phyloP scores from a whole-genome alignment of 176 grass and related monocot species.

The Aegilops sharonensis region DNA sequence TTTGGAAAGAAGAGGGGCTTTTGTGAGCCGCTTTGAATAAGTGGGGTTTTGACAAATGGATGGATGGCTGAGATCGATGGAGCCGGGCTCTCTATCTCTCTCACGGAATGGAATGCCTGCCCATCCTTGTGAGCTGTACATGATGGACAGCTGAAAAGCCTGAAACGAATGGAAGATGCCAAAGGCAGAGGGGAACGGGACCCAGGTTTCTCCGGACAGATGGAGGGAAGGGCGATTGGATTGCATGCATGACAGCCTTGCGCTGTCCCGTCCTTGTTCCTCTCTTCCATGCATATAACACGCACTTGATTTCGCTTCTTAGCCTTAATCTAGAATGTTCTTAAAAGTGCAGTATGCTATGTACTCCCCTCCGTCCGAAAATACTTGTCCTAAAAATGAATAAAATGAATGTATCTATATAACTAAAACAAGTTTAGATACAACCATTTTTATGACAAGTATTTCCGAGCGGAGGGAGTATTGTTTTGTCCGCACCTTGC shows the following conservation, averaged over 20 bases:
- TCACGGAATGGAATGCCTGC: not conserved
- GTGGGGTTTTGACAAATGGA: not conserved
- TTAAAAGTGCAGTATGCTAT: not conserved
- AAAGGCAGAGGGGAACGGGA: not conserved
- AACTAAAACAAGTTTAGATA: no score
- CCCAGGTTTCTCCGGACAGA: not conserved
- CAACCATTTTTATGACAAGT: no score
- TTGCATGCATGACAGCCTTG: not conserved
- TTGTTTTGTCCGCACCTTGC: no score
- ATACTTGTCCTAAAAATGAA: no score
- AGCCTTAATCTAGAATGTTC: not conserved
- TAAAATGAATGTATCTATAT: no score
- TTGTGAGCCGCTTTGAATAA: not conserved
- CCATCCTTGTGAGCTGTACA: not conserved
- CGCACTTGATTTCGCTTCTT: not conserved
- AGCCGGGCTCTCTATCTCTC: not conserved
- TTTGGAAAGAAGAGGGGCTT: not conserved
- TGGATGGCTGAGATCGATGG: not conserved
- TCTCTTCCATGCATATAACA: not conserved
- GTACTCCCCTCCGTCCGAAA: no score
- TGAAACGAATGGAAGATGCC: slow-evolving; percentile 17
- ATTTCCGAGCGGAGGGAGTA: no score
- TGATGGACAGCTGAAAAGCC: slow-evolving; percentile 1
- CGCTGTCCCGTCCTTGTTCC: not conserved
- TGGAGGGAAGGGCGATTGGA: not conserved